Evolutionary conservation across 2,329 filamentous ascomycete species (phyloP).

Genomic region (Seiridium unicorne): DNA sequence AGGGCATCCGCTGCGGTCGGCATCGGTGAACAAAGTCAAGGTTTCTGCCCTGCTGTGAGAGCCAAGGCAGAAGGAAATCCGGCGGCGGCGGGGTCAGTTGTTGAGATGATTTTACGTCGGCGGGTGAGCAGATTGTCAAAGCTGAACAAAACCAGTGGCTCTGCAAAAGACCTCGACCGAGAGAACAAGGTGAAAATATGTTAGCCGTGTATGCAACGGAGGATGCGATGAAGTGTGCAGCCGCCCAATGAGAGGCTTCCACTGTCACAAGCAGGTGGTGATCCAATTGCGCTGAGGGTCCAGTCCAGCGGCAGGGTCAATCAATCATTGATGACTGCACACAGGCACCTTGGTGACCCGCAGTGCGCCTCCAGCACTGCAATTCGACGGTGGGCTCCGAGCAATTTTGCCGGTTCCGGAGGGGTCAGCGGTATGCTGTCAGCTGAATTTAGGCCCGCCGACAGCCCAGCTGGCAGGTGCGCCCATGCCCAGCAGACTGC

Average conservation of each 20-base stretch:
- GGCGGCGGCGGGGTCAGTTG: conserved; percentile 8
- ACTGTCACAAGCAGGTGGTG: neutral
- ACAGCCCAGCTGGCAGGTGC: neutral
- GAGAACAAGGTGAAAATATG: neutral
- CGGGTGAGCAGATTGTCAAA: too few species aligned
- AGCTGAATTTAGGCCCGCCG: too few species aligned
- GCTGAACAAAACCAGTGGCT: too few species aligned
- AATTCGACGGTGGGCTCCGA: neutral
- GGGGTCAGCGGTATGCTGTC: neutral
- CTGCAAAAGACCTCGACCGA: neutral
- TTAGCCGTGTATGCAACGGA: neutral
- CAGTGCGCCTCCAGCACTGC: neutral
- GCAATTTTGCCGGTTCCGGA: conserved; percentile 8
- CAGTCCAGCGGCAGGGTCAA: too few species aligned
- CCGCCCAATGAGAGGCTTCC: neutral
- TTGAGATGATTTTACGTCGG: neutral
- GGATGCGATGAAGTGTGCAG: neutral
- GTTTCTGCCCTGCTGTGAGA: conserved; percentile 5
- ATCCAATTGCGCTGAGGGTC: too few species aligned
- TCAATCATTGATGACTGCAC: neutral
- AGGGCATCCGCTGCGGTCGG: conserved; percentile 40
- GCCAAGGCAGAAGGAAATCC: conserved; percentile 11
- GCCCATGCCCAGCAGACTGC: neutral
- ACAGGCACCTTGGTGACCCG: too few species aligned
- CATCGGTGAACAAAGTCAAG: conserved; percentile 32